A percentile compares a stretch with the other conserved stretches of the same genome.
Evolutionary conservation across 1,139 yeast genomes (phyloP).

Genomic region (Suhomyces kunorum): DNA sequence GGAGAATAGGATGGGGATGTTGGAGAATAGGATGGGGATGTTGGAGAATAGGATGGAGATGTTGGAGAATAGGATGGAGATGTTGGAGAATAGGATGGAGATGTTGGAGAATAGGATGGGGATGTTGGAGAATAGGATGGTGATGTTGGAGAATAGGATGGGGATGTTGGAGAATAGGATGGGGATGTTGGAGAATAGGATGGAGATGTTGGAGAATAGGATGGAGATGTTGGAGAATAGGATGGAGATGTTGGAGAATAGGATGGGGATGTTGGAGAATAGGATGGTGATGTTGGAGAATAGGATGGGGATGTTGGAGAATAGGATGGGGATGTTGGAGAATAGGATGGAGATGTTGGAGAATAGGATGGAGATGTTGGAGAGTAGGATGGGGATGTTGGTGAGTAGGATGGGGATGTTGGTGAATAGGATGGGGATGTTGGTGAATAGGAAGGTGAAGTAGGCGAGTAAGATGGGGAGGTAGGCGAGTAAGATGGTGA

Average conservation of each 20-base stretch:
- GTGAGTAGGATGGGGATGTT: slow-evolving; percentile 68
- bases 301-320: slow-evolving; percentile 65
- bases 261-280: slow-evolving; percentile 62
- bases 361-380: slow-evolving; percentile 69
- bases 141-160: slow-evolving; percentile 61
- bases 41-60: too few species aligned
- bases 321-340: slow-evolving; percentile 65
- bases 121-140: slow-evolving; percentile 55
- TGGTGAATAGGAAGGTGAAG: slow-evolving; percentile 70
- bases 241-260: slow-evolving; percentile 53
- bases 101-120: slow-evolving; percentile 57
- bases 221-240: slow-evolving; percentile 56
- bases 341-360: slow-evolving; percentile 56
- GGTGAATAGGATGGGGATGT: slow-evolving; percentile 73
- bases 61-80: too few species aligned
- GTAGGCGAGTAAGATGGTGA: slow-evolving; percentile 78
- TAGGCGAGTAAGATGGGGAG: slow-evolving; percentile 70
- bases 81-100: slow-evolving; percentile 63
- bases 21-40: too few species aligned
- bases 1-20: slow-evolving; percentile 46
- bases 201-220: slow-evolving; percentile 64
- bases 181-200: slow-evolving; percentile 61
- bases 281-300: slow-evolving; percentile 65
- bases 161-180: slow-evolving; percentile 60
- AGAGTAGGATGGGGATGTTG: slow-evolving; percentile 73